Percentiles rank a stretch among this genome's conserved stretches.
Conservation (phyloP, 352 stramenopile species). For the Thraustotheca clavata region DNA sequence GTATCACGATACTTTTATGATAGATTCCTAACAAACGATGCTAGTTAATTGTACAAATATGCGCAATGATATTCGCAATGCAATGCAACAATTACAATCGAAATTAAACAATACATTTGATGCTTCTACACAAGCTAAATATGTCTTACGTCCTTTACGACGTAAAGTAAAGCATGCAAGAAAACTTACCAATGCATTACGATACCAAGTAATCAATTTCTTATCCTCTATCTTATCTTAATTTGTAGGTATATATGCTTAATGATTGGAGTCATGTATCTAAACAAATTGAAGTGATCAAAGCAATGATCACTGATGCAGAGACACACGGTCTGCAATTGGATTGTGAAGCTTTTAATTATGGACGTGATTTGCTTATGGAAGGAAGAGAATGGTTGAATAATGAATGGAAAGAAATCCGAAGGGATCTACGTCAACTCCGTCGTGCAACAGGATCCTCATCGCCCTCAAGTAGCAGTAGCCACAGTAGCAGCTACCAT, state of each 20-base stretch:
- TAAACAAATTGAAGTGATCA: not conserved
- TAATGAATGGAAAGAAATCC: not conserved
- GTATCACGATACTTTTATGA: not conserved
- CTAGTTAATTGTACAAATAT: constrained; percentile 1
- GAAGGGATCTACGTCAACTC: not conserved
- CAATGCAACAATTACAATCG: not conserved
- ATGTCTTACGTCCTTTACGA: constrained; percentile 7
- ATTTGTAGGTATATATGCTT: not conserved
- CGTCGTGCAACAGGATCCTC: not conserved
- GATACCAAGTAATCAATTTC: not conserved
- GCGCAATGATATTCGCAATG: constrained; percentile 5
- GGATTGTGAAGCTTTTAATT: not conserved
- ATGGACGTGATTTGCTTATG: not conserved
- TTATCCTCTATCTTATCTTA: not conserved
- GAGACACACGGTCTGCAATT: not conserved
- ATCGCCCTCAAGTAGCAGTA: not conserved
- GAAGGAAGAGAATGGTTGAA: not conserved
- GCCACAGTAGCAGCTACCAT: not conserved
- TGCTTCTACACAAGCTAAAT: not conserved
- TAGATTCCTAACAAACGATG: not conserved
- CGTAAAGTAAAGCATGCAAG: not conserved
- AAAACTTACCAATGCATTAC: not conserved
- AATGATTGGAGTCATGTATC: not conserved
- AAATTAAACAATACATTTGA: constrained; percentile 7
- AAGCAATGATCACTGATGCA: not conserved